Conservation (phyloP, 1,284 basidiomycete species). For the Malassezia obtusa region DNA sequence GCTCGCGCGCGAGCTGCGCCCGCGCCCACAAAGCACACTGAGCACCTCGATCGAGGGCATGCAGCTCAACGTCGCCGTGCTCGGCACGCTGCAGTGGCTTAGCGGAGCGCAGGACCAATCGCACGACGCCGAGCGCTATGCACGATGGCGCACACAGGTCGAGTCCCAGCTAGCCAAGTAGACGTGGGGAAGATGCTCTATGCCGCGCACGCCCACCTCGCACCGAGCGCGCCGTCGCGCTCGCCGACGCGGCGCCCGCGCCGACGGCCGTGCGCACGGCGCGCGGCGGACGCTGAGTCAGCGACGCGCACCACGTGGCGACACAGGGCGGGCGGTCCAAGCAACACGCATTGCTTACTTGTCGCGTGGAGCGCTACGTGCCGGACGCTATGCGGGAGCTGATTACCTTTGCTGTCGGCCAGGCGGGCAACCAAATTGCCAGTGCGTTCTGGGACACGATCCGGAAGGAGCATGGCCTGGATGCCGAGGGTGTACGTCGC, state of each 20-base stretch:
- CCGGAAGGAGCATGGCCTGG: slow-evolving; percentile 46
- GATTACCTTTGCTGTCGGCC: slow-evolving; percentile 30
- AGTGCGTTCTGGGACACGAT: slow-evolving; percentile 47
- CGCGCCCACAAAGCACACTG: neutral
- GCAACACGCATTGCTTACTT: neutral
- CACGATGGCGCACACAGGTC: slow-evolving; percentile 2
- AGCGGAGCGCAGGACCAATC: neutral
- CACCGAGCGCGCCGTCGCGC: neutral
- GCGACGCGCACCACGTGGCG: slow-evolving; percentile 5
- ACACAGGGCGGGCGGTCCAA: neutral
- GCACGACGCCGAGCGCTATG: slow-evolving; percentile 4
- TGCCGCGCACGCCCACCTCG: neutral
- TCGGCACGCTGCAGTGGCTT: slow-evolving; percentile 13
- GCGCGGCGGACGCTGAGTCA: neutral
- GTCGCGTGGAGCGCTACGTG: neutral
- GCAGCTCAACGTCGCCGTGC: slow-evolving; percentile 4
- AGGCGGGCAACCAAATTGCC: slow-evolving; percentile 60
- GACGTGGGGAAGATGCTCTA: neutral
- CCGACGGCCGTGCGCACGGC: no score
- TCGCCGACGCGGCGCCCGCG: no score
- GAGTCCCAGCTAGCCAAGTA: neutral
- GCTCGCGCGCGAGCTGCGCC: slow-evolving; percentile 4
- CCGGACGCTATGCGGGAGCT: slow-evolving; percentile 13
- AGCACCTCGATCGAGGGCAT: neutral
- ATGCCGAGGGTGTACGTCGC: slow-evolving; percentile 33